Conservation (phyloP, 1,284 basidiomycete species). For the Heterobasidion annosum region DNA sequence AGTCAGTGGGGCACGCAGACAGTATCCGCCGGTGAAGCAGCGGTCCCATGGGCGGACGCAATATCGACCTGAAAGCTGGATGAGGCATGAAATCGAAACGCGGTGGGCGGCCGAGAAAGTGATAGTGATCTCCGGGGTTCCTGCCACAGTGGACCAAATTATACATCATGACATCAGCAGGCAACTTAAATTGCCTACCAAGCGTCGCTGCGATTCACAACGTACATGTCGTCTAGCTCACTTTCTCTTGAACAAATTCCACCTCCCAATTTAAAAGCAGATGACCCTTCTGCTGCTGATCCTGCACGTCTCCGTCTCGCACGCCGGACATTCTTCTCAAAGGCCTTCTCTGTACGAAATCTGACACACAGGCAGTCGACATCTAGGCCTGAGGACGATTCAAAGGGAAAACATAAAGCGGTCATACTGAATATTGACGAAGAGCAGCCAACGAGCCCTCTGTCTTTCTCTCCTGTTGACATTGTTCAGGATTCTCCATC, state of each 20-base stretch:
- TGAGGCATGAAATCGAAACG: not conserved
- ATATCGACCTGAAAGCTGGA: not conserved
- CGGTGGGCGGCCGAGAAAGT: too few relatives aligned
- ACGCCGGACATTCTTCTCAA: slow-evolving; percentile 19
- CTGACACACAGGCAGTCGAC: slow-evolving; percentile 1
- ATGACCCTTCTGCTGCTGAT: slow-evolving; percentile 30
- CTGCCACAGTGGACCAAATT: too few relatives aligned
- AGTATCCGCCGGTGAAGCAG: not conserved
- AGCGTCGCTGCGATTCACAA: not conserved
- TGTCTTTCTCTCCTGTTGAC: slow-evolving; percentile 5
- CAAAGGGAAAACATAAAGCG: not conserved
- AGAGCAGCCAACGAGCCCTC: not conserved
- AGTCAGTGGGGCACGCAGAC: not conserved
- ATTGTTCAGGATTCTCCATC: slow-evolving; percentile 27
- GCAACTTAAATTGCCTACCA: too few relatives aligned
- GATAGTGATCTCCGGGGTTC: too few relatives aligned
- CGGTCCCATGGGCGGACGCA: not conserved
- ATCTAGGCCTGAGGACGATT: slow-evolving; percentile 1
- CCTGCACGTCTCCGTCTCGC: slow-evolving; percentile 34
- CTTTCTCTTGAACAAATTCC: not conserved
- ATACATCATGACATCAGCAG: too few relatives aligned
- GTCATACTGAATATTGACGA: not conserved
- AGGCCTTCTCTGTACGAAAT: slow-evolving; percentile 14
- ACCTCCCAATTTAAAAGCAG: slow-evolving; percentile 18
- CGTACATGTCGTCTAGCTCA: not conserved